Percentiles rank a stretch among this genome's conserved stretches.
Evolutionary conservation across 176 grass and related monocot genomes (phyloP).

Genomic region (Rhynchospora pubera): DNA sequence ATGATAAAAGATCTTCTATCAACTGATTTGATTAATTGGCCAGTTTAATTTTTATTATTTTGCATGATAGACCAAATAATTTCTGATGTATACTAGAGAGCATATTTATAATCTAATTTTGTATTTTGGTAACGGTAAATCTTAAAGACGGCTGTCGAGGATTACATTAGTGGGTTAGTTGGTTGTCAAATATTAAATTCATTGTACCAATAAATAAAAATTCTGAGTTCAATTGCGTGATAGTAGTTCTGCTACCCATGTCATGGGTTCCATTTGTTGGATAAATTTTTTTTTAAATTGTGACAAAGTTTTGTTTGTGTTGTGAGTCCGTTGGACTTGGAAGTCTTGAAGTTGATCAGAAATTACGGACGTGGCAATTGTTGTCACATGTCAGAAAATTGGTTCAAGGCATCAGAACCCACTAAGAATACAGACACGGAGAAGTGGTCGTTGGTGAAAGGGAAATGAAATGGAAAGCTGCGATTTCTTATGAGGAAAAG

Average conservation of each 20-base stretch:
- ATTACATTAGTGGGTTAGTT: no score
- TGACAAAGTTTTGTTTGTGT: background rate
- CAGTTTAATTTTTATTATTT: background rate
- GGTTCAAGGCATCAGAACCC: slow-evolving; percentile 9
- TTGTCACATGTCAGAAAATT: background rate
- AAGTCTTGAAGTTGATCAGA: background rate
- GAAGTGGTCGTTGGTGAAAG: slow-evolving; percentile 10
- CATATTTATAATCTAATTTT: background rate
- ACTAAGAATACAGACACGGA: background rate
- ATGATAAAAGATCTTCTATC: background rate
- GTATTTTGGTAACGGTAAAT: background rate
- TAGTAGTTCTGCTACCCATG: no score
- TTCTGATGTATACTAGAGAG: background rate
- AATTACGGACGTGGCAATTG: background rate
- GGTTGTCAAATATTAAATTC: background rate
- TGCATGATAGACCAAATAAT: background rate
- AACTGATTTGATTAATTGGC: background rate
- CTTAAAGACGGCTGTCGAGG: background rate
- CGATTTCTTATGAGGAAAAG: background rate
- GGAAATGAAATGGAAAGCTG: slow-evolving; percentile 6
- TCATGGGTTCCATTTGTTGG: no score
- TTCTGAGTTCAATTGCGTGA: no score
- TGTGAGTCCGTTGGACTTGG: background rate
- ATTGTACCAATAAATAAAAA: background rate
- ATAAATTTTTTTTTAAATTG: no score